Evolutionary conservation across 305 asterid genomes (phyloP).

Genomic region (Solanum hybrid): DNA sequence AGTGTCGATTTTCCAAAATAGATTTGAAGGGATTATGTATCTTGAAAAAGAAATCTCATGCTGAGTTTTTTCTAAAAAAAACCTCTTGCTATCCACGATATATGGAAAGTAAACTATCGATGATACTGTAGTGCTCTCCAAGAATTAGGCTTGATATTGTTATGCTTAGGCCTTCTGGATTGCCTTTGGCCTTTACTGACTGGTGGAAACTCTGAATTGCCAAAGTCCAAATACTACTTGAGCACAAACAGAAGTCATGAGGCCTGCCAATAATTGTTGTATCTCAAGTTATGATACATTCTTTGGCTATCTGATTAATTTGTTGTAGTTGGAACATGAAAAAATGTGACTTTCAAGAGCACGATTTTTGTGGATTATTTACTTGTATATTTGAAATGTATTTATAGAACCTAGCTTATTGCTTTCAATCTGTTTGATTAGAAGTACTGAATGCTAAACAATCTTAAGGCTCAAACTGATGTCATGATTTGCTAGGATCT

Average conservation of each 20-base stretch:
- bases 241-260: background rate
- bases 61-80: too few species aligned
- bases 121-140: background rate
- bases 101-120: background rate
- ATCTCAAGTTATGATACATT: background rate
- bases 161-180: background rate
- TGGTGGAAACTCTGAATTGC: background rate
- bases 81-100: background rate
- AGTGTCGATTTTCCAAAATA: background rate
- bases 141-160: background rate
- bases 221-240: background rate
- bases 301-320: background rate
- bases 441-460: background rate
- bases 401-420: background rate
- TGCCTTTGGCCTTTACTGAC: background rate
- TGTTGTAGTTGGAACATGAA: background rate
- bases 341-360: background rate
- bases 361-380: background rate
- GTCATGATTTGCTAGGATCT: background rate
- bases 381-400: background rate
- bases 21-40: background rate
- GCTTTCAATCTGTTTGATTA: background rate
- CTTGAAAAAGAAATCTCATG: background rate
- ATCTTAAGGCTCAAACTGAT: background rate
- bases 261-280: background rate